Evolutionary conservation across 345 rosid genomes (phyloP), one percentile per base, ranked within the genome.

Genomic region (Arabidopsis suecica): DNA sequence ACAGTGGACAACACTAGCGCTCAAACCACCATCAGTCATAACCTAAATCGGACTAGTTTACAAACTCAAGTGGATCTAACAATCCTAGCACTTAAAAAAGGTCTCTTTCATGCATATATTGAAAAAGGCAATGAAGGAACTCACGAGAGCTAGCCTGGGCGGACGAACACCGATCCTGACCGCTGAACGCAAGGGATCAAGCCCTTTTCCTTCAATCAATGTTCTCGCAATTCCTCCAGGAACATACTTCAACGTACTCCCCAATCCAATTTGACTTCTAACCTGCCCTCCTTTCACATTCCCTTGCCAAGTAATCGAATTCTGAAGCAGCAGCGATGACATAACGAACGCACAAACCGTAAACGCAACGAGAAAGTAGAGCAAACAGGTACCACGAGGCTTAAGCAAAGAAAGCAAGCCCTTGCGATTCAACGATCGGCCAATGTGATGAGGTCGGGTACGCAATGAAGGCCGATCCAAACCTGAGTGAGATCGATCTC

Each of bases 81-180:
- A 38, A 77, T 63, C 9, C 38, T 5, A 38, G 22, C 41, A 50
- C 37, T 61, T 16, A 2, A 0, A 2, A 13, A n/a, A 32, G 45
- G 7, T 3, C 45, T 25, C 41, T 49, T 34, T 59, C 25, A 66
- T 61, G 55, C 49, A 72, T 41, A 56, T 25, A 54, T 23, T 45
- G 3, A 18, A 60, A 71, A 59, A 38, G 6, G 30, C 16, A 12
- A 68, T 28, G 32, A 18, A 25, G 32, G 47, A 36, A 86, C 99
- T 91, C 77, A 95, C 99, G 41, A 90, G 79, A 69, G 93, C 97
- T 20, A 95, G 88, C 68, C 90, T 85, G 0, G 97, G 97, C 18
- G 92, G 76, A 53, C 99, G 95, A 76, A 92, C 73, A 4, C 97
- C 97, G 50, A 90, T 80, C 85, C 93, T 86, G 4, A 73, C 77